phyloP scores from a whole-genome alignment of 1,284 basidiomycete species.

The Papiliotrema laurentii region DNA sequence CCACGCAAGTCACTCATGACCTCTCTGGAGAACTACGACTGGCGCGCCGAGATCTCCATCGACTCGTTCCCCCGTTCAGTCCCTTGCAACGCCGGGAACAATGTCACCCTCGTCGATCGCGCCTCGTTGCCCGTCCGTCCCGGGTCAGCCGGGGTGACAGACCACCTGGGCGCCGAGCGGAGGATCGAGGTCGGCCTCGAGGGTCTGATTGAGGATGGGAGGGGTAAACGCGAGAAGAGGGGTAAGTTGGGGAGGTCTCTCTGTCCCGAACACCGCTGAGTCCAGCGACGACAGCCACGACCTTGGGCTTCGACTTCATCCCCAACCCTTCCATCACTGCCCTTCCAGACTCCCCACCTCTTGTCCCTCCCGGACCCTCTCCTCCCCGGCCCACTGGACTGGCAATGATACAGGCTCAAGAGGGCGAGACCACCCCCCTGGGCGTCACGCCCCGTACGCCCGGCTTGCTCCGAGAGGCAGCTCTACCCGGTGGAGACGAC shows the following conservation, averaged over 20 bases:
- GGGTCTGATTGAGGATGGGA: constrained; percentile 29
- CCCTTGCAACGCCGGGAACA: constrained; percentile 3
- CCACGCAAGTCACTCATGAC: constrained; percentile 15
- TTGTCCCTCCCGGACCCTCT: neutral
- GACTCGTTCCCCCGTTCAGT: constrained; percentile 9
- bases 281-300: constrained; percentile 33
- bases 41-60: constrained; percentile 33
- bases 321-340: constrained; percentile 31
- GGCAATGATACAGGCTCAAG: no score
- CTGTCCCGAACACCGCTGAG: neutral
- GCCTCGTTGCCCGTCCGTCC: constrained; percentile 2
- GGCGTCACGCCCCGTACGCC: constrained; percentile 8
- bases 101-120: neutral
- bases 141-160: neutral
- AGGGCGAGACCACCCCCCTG: neutral
- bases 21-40: constrained; percentile 15
- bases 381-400: neutral
- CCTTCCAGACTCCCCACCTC: constrained; percentile 18
- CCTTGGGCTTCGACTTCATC: constrained; percentile 42
- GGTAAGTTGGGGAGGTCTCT: constrained; percentile 15
- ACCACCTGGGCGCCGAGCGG: constrained; percentile 3
- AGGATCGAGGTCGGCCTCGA: constrained; percentile 24
- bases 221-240: constrained; percentile 33
- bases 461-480: constrained; percentile 2
- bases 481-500: neutral